Evolutionary conservation across 2,329 filamentous ascomycete genomes (phyloP), one percentile per base, ranked within the genome.

Genomic region (Chrysoporthe deuterocubensis): DNA sequence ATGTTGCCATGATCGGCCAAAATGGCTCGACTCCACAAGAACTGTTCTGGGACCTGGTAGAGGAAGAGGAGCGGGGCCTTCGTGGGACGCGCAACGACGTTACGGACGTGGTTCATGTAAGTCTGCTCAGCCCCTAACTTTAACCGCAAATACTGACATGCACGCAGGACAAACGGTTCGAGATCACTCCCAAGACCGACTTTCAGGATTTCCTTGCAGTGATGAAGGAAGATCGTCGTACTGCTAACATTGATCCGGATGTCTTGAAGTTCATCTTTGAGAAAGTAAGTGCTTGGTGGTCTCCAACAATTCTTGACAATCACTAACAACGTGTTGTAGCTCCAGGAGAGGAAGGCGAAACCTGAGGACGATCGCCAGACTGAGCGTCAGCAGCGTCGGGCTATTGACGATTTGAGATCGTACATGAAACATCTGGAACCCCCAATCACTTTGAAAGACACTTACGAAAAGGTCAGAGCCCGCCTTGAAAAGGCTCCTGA

Each of bases 1-100:
- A 97, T 79, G 85, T 84, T 73, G 89, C 89, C 71, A 93, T 97
- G 84, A 86, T 94, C 69, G 94, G 94, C 63, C 93, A 96, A 76
- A 81, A 87, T 68, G 94, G 95, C 66, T 97, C 94, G 4, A 92
- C 89, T 4, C 93, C 96, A 16, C 85, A 97, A 71, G 94, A 98
- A 75, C 84, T 99, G 7, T 98, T 99, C 82, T 97, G 95, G 93
- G 96, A 99, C 77, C 84, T 94, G 60, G 86, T 98, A 37, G 96
- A 98, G 77, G 94, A 97, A 77, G 94, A 98, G 78, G 95, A 99
- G 76, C 89, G 92, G 67, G 89, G 90, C n/a, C 83, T 97, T 60
- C 90, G 94, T 70, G 90, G 88, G 62, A 90, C 91, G 61, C 87
- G 93, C 70, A 96, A 96, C 76, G 89, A 94, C 75, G 92, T 96